Conservation (phyloP, 2,329 filamentous ascomycete species). For the Penicillium sp. region DNA sequence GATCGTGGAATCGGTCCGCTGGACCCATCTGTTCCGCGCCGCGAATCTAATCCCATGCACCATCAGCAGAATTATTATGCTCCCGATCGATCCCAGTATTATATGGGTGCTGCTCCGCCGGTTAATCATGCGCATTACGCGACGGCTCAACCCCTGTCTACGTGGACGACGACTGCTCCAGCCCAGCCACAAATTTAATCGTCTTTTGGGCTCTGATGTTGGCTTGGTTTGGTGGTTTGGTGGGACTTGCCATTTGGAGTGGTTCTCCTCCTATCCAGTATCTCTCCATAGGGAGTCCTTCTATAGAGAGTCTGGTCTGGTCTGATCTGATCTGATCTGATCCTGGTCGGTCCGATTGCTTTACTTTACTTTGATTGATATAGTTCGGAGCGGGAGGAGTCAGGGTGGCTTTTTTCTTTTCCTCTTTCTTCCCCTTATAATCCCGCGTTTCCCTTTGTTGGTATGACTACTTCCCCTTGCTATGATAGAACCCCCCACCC, state of each 20-base stretch:
- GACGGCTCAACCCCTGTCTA: conserved; percentile 33
- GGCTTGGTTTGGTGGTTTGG: conserved; percentile 9
- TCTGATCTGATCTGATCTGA: conserved; percentile 12
- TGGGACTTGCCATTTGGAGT: conserved; percentile 1
- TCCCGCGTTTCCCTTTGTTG: conserved; percentile 2
- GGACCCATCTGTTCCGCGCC: conserved; percentile 39
- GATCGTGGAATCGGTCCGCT: conserved; percentile 40
- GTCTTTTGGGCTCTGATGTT: conserved; percentile 6
- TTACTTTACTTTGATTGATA: conserved; percentile 6
- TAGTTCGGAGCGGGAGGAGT: conserved; percentile 2
- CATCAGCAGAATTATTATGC: conserved; percentile 38
- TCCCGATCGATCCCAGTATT: conserved; percentile 39
- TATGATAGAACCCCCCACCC: not conserved
- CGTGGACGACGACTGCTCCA: conserved; percentile 44
- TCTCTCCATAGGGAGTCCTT: too few species aligned
- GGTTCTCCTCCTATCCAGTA: too few species aligned
- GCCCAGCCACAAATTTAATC: conserved; percentile 43
- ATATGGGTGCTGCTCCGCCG: conserved; percentile 33
- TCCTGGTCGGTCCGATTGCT: conserved; percentile 1
- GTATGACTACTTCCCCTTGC: not conserved
- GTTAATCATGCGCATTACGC: conserved; percentile 39
- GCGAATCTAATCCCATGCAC: conserved; percentile 41
- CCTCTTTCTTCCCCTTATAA: conserved; percentile 9
- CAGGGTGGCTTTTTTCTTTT: not conserved
- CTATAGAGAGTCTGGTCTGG: conserved; percentile 16